Base-by-base conservation (phyloP, 2,329 filamentous ascomycete species). In the Alternaria hordeiaustralica region DNA sequence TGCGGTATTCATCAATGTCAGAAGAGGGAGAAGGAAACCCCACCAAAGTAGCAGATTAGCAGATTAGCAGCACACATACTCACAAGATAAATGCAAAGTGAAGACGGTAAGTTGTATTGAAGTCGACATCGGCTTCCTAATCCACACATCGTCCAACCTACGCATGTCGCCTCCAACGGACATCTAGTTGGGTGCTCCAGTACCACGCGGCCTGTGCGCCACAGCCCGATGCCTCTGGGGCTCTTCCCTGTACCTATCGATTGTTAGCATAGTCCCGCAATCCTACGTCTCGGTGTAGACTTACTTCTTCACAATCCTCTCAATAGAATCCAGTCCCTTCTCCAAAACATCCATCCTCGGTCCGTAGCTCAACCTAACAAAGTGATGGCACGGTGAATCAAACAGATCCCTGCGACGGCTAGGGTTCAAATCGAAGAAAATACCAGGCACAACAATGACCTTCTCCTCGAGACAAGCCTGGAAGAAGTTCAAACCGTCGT, bases 381-480 rank as follows among this genome's bases (percentile, higher is more conserved):
- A 82, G 67, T 82, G 83, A 82, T 98, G 95, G 82, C 95, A 97
- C 63, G 95, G 95, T 71, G 89, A 93, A 82, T 98, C 95, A 71
- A 98, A 98, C 71, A 98, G 82, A 80, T 98, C 95, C 78, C 95
- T 87, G 69, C 95, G 87, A 79, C 93, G 91, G 36, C 92, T 91
- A 5, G 95, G 95, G 83, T 98, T 98, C 68, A 98, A 82, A 76
- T 98, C 95, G 79, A 98, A 98, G 87, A 98, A 98, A 80, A 98
- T 98, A 64, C 95, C 95, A 0, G 95, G 95, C 5, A 98, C 95
- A 18, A 97, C 94, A 76, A 97, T 97, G 70, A 96, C 93, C 86
- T 96, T 96, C 85, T 97, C 94, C 75, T 92, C 89, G 47, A 98
- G 84, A 77, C 96, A 96, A 28, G 94, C 94, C 79, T 96, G 89